A percentile compares a stretch with the other conserved stretches of the same genome.
phyloP scores from a whole-genome alignment of 345 rosid genomes.

The Microcos paniculata region DNA sequence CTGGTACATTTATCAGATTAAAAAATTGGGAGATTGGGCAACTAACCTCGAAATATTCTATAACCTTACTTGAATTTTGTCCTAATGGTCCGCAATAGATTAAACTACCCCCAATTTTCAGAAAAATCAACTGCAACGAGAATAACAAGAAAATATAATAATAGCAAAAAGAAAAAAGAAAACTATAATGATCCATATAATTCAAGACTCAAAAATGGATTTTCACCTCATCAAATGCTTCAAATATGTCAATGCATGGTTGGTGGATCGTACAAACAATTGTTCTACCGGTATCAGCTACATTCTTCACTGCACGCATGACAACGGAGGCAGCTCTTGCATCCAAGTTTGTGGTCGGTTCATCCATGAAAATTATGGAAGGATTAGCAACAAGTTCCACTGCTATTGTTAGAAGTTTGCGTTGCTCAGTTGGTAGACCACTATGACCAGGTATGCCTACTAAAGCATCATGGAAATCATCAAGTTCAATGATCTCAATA shows the following conservation, averaged over 20 bases:
- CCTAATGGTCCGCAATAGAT: slow-evolving; percentile 77
- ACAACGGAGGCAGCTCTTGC: slow-evolving; percentile 59
- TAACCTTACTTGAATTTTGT: slow-evolving; percentile 49
- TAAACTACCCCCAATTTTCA: slow-evolving; percentile 69
- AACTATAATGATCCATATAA: neutral
- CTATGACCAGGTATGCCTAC: slow-evolving; percentile 40
- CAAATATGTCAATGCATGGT: slow-evolving; percentile 48
- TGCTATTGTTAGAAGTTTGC: slow-evolving; percentile 47
- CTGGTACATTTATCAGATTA: neutral
- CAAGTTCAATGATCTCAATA: slow-evolving; percentile 44
- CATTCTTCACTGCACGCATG: slow-evolving; percentile 50
- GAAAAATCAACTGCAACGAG: slow-evolving; percentile 53
- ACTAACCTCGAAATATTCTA: slow-evolving; percentile 71
- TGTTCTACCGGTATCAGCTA: slow-evolving; percentile 49
- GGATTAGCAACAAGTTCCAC: slow-evolving; percentile 59
- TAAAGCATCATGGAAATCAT: slow-evolving; percentile 34
- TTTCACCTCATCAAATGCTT: slow-evolving; percentile 48
- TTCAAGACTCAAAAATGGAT: neutral
- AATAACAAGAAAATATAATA: neutral
- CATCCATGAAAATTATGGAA: slow-evolving; percentile 52
- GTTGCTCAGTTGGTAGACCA: slow-evolving; percentile 54
- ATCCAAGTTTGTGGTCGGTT: slow-evolving; percentile 52
- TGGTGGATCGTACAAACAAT: slow-evolving; percentile 59
- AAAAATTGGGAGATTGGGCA: neutral
- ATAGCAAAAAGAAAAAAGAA: neutral